Percentiles rank a stretch among this genome's conserved stretches.
Conservation (phyloP, 2,329 filamentous ascomycete genomes). For the Arthrobotrys sphaeroides region DNA sequence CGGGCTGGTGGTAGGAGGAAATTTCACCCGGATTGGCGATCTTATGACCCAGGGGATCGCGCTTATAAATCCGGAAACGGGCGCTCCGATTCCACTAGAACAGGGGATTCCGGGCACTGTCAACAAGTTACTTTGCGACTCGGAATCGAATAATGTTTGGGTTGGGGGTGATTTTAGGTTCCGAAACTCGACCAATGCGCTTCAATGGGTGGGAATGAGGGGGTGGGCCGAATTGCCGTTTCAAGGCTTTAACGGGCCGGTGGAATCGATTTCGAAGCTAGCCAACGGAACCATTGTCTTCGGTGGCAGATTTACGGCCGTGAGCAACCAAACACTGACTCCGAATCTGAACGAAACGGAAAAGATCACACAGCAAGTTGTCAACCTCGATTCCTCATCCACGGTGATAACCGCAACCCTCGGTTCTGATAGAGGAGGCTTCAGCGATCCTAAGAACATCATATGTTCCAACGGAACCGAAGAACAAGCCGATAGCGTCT, state of each 20-base stretch:
- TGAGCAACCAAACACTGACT: constrained; percentile 80
- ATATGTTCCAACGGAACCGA: constrained; percentile 74
- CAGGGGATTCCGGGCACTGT: constrained; percentile 85
- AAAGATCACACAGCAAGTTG: constrained; percentile 67
- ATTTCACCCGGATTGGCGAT: constrained; percentile 89
- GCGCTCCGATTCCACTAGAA: constrained; percentile 73
- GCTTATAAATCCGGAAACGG: constrained; percentile 78
- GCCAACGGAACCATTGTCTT: constrained; percentile 88
- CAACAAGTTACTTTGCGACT: constrained; percentile 82
- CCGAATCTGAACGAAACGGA: constrained; percentile 69
- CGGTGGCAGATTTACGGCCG: constrained; percentile 85
- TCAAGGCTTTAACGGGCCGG: constrained; percentile 91
- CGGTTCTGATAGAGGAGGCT: constrained; percentile 71
- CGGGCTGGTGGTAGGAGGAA: constrained; percentile 88
- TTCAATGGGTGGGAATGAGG: constrained; percentile 76
- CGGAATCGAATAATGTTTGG: constrained; percentile 80
- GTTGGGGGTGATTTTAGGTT: constrained; percentile 87
- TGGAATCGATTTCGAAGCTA: constrained; percentile 82
- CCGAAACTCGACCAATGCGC: constrained; percentile 85
- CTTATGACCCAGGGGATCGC: constrained; percentile 81
- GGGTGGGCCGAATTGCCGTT: constrained; percentile 86
- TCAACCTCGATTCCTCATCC: constrained; percentile 83
- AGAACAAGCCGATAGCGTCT: constrained; percentile 79
- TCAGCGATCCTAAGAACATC: constrained; percentile 80
- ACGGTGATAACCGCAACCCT: constrained; percentile 70